A percentile compares a stretch with the other conserved stretches of the same genome.
phyloP scores from a whole-genome alignment of 1,139 yeast species.

The Lodderomyces jiufengensis region DNA sequence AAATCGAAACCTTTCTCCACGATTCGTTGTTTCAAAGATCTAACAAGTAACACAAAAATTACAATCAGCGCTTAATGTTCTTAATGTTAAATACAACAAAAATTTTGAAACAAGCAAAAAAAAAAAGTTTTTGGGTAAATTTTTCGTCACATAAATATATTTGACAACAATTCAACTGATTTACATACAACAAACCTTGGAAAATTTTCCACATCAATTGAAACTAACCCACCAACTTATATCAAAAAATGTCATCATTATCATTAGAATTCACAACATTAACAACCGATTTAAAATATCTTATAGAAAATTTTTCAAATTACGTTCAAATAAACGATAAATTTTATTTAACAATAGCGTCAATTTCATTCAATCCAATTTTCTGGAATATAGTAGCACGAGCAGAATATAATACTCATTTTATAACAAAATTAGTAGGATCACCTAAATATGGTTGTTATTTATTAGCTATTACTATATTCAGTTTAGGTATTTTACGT shows the following conservation, averaged over 20 bases:
- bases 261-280: constrained; percentile 10
- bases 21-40: no score
- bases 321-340: constrained; percentile 23
- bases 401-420: constrained; percentile 70
- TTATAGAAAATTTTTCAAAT: constrained; percentile 18
- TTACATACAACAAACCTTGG: no score
- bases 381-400: constrained; percentile 96
- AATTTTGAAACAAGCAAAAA: no score
- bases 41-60: no score
- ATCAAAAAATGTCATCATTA: no score
- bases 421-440: constrained; percentile 65
- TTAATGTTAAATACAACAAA: no score
- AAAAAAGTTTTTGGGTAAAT: no score
- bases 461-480: constrained; percentile 73
- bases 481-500: constrained; percentile 76
- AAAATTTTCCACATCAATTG: not conserved
- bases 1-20: no score
- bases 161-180: no score
- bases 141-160: no score
- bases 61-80: no score
- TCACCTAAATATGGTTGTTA: constrained; percentile 73
- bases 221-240: no score
- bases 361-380: constrained; percentile 86
- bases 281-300: constrained; percentile 15
- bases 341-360: constrained; percentile 40